Conservation (phyloP, 352 stramenopile genomes). For the Phytophthora aleatoria region DNA sequence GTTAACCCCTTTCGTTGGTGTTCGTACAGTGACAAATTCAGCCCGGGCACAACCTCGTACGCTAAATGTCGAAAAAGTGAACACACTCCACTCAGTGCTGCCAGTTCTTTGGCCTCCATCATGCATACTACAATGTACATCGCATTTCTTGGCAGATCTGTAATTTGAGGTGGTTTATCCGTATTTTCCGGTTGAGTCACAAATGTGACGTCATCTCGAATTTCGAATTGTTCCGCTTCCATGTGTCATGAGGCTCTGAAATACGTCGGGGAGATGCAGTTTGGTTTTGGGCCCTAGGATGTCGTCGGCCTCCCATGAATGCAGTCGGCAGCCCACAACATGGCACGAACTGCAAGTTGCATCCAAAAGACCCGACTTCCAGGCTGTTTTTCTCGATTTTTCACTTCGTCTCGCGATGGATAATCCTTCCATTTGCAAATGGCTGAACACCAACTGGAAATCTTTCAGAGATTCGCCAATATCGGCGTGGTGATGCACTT, state of each 20-base stretch:
- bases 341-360: conserved; percentile 50
- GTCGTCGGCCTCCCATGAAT: conserved; percentile 13
- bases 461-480: conserved; percentile 34
- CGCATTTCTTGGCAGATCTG: conserved; percentile 48
- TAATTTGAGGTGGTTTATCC: conserved; percentile 39
- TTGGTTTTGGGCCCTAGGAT: conserved; percentile 10
- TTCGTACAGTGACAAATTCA: too few relatives aligned
- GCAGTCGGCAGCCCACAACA: conserved; percentile 59
- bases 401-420: conserved; percentile 13
- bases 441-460: conserved; percentile 56
- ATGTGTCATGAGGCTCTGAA: conserved; percentile 52
- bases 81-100: conserved; percentile 53
- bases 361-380: conserved; percentile 21
- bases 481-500: conserved; percentile 31
- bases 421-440: conserved; percentile 45
- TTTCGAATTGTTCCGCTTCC: conserved; percentile 50
- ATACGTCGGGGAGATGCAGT: conserved; percentile 52
- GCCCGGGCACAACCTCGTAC: conserved; percentile 45
- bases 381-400: conserved; percentile 3
- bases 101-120: conserved; percentile 53
- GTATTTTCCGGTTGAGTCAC: conserved; percentile 4
- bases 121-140: conserved; percentile 59
- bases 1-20: too few relatives aligned
- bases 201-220: conserved; percentile 58
- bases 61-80: conserved; percentile 77